Conservation (phyloP, 306 rosid species). For the Rosa lucieae region DNA sequence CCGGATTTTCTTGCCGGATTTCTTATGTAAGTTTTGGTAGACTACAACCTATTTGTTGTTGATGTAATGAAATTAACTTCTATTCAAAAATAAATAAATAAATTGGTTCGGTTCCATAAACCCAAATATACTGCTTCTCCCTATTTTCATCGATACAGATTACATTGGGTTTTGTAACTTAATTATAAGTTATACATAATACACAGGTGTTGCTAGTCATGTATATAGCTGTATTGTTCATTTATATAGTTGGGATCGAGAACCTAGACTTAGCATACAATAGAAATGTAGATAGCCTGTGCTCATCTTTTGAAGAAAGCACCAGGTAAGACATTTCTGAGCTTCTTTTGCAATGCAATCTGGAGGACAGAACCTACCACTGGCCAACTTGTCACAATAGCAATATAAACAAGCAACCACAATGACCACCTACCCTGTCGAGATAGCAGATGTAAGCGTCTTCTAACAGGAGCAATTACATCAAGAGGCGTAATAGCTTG, state of each 20-base stretch:
- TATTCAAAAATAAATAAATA: no score
- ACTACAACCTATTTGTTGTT: no score
- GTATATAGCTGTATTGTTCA: neutral
- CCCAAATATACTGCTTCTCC: neutral
- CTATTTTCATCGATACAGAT: neutral
- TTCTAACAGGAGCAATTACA: conserved; percentile 42
- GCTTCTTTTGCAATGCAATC: conserved; percentile 55
- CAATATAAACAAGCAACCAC: conserved; percentile 78
- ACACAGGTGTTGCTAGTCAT: neutral
- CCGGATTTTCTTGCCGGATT: no score
- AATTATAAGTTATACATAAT: neutral
- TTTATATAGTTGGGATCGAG: neutral
- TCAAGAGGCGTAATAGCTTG: conserved; percentile 26
- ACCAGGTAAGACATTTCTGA: conserved; percentile 42
- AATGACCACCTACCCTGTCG: conserved; percentile 56
- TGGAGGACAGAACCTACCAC: conserved; percentile 69
- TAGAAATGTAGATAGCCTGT: neutral
- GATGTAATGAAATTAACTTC: no score
- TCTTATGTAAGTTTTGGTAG: no score
- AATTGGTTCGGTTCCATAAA: neutral
- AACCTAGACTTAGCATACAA: conserved; percentile 1
- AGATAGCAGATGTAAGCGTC: conserved; percentile 50
- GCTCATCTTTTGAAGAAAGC: conserved; percentile 48
- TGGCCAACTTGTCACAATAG: conserved; percentile 81
- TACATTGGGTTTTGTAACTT: neutral